Evolutionary conservation across 495 filamentous ascomycete species (phyloP).

Genomic region (Daldinia decipiens): DNA sequence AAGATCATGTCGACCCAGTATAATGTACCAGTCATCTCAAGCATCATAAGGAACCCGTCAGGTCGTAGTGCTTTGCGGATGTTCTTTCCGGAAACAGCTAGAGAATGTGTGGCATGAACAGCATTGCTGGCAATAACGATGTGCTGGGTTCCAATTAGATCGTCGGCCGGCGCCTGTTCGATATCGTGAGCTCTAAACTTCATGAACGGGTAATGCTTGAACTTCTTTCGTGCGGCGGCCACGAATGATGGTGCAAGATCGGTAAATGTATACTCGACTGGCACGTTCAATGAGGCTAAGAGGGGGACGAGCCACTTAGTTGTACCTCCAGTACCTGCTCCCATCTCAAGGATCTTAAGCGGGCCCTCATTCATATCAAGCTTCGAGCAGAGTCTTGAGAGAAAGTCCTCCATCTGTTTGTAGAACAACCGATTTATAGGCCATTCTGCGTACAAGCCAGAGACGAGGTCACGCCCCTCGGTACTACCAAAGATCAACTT

Average conservation of each 20-base stretch:
- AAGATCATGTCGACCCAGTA: conserved; percentile 62
- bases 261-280: conserved; percentile 63
- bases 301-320: conserved; percentile 49
- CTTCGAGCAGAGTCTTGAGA: conserved; percentile 47
- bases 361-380: conserved; percentile 37
- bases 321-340: conserved; percentile 59
- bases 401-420: conserved; percentile 58
- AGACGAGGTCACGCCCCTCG: conserved; percentile 58
- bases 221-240: conserved; percentile 47
- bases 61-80: conserved; percentile 52
- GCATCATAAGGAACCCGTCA: conserved; percentile 57
- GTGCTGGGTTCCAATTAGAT: conserved; percentile 52
- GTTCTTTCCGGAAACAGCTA: conserved; percentile 45
- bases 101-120: conserved; percentile 59
- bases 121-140: conserved; percentile 59
- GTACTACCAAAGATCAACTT: conserved; percentile 59
- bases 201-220: conserved; percentile 51
- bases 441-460: conserved; percentile 58
- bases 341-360: conserved; percentile 56
- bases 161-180: conserved; percentile 50
- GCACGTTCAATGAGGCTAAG: conserved; percentile 50
- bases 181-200: conserved; percentile 53
- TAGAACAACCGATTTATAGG: conserved; percentile 54
- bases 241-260: conserved; percentile 58
- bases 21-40: conserved; percentile 58